Evolutionary conservation across 2,329 filamentous ascomycete genomes (phyloP).

Genomic region (Monosporascus sp.): DNA sequence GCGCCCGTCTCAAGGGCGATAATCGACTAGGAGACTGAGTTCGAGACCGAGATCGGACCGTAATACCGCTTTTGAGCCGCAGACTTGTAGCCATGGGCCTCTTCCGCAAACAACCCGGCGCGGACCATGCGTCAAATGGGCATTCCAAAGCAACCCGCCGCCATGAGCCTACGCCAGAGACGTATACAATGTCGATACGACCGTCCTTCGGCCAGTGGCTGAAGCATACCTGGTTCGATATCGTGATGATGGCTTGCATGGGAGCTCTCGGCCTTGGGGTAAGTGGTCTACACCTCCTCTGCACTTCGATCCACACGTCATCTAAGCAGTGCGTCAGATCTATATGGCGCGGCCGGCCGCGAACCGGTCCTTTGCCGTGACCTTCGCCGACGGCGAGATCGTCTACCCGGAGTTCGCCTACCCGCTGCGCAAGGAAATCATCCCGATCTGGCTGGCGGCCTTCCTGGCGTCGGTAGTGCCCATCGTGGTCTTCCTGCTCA

Average conservation of each 20-base stretch:
- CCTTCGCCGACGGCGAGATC: constrained; percentile 60
- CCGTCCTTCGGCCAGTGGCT: constrained; percentile 66
- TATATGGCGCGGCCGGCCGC: constrained; percentile 62
- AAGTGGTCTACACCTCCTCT: constrained; percentile 21
- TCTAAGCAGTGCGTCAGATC: constrained; percentile 33
- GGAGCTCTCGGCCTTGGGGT: constrained; percentile 63
- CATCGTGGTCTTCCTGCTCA: constrained; percentile 56
- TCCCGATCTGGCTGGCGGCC: constrained; percentile 67
- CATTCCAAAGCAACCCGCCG: constrained; percentile 2
- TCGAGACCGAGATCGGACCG: not conserved
- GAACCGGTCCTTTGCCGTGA: constrained; percentile 63
- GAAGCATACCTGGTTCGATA: constrained; percentile 61
- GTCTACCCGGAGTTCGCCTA: constrained; percentile 68
- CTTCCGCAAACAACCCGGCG: not conserved
- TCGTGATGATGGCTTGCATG: constrained; percentile 61
- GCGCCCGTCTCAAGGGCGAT: not conserved
- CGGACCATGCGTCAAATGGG: not conserved
- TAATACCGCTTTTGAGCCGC: no score
- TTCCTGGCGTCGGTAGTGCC: constrained; percentile 60
- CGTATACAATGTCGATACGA: constrained; percentile 40
- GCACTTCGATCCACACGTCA: not conserved
- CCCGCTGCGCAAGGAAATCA: constrained; percentile 62
- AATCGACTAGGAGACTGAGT: not conserved
- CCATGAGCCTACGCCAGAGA: constrained; percentile 7
- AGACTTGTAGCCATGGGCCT: not conserved